phyloP scores from a whole-genome alignment of 208 protist species.

The Naegleria lovaniensis region DNA sequence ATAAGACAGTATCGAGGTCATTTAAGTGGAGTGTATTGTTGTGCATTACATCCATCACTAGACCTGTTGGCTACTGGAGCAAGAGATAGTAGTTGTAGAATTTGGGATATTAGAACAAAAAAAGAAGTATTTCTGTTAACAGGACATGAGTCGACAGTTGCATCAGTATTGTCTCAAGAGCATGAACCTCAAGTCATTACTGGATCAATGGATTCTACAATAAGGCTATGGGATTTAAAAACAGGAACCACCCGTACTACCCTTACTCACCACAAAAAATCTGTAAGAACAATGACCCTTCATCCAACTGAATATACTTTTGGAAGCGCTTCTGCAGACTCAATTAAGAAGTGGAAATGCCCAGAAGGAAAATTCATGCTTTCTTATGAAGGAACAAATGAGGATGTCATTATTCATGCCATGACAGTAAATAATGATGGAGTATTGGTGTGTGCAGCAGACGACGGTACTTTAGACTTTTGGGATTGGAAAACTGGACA shows the following conservation, averaged over 20 bases:
- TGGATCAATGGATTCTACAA: constrained; percentile 59
- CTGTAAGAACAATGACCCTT: constrained; percentile 79
- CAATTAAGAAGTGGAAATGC: constrained; percentile 93
- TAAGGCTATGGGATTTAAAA: constrained; percentile 63
- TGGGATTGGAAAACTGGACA: constrained; percentile 95
- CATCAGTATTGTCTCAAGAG: constrained; percentile 71
- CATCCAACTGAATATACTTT: constrained; percentile 82
- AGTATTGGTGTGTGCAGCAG: constrained; percentile 85
- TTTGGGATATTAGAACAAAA: constrained; percentile 80
- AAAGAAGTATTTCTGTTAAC: constrained; percentile 68
- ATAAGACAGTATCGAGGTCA: constrained; percentile 96
- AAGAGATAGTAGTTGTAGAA: constrained; percentile 78
- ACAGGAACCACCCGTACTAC: constrained; percentile 50
- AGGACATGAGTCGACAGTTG: constrained; percentile 87
- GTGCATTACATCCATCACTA: constrained; percentile 89
- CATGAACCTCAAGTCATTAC: constrained; percentile 83
- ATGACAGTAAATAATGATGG: constrained; percentile 76
- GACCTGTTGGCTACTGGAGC: constrained; percentile 95
- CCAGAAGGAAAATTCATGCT: constrained; percentile 86
- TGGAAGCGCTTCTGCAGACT: constrained; percentile 84
- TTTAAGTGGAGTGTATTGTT: constrained; percentile 78
- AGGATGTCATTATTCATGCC: constrained; percentile 65
- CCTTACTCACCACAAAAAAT: constrained; percentile 98
- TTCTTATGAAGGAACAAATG: constrained; percentile 75
- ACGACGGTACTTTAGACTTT: constrained; percentile 73